These are phyloP conservation scores for Teratosphaeria destructans DNA, from an alignment of 2,329 filamentous ascomycete species.

Conservation along the genomic window DNA sequence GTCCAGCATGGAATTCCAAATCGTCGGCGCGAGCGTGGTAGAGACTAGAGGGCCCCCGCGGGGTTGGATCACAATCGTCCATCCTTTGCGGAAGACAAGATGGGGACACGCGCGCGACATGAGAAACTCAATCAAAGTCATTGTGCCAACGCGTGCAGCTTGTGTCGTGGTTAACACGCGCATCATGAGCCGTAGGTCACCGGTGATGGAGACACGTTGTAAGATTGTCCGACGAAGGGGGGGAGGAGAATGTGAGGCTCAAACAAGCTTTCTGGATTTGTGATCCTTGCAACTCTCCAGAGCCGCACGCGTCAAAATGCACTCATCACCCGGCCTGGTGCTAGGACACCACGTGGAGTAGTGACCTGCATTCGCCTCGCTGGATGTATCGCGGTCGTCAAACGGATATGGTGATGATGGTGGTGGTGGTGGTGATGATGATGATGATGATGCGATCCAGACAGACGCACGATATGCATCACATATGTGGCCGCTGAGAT, in stretches of 20 bases:
- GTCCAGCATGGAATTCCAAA: not conserved
- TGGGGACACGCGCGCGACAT: not conserved
- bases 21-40: not conserved
- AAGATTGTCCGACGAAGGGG: not conserved
- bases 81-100: not conserved
- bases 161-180: not conserved
- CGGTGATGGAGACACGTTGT: not conserved
- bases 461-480: not conserved
- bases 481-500: not conserved
- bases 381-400: not conserved
- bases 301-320: not conserved
- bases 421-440: not conserved
- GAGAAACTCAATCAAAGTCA: not conserved
- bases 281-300: not conserved
- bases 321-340: not conserved
- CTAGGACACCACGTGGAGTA: not conserved
- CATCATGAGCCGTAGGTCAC: not conserved
- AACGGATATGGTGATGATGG: not conserved
- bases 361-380: not conserved
- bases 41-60: not conserved
- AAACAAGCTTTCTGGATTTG: not conserved
- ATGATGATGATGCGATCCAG: not conserved
- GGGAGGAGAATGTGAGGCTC: not conserved
- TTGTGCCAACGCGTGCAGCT: not conserved
- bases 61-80: not conserved